Conservation (phyloP, 352 stramenopile genomes). For the Blastocystis sp. region DNA sequence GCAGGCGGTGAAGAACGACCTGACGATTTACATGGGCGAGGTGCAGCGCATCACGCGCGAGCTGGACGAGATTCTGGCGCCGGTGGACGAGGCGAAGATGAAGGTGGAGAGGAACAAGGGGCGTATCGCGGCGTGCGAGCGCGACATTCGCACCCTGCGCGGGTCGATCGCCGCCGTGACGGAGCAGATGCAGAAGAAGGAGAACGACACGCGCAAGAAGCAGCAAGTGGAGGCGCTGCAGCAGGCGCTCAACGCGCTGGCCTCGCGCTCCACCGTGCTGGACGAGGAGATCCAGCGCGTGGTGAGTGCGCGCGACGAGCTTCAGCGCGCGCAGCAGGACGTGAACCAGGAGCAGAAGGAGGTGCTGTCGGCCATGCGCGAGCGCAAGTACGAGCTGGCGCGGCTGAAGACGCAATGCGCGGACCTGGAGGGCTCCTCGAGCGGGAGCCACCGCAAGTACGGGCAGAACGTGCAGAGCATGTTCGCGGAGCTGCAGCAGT, state of each 20-base stretch:
- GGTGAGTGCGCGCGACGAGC: background rate
- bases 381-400: background rate
- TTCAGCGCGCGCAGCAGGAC: background rate
- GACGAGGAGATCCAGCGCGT: background rate
- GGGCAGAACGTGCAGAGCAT: background rate
- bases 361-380: background rate
- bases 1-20: background rate
- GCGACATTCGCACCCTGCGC: background rate
- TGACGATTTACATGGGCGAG: slow-evolving; percentile 27
- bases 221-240: slow-evolving; percentile 5
- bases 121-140: background rate
- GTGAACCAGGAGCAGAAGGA: background rate
- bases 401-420: background rate
- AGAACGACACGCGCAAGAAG: slow-evolving; percentile 11
- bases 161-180: background rate
- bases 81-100: background rate
- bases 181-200: background rate
- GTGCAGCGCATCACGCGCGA: background rate
- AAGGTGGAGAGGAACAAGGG: background rate
- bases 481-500: background rate
- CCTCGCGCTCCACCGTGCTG: background rate
- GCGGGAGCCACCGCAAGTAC: background rate
- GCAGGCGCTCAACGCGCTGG: background rate
- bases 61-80: background rate
- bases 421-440: background rate